Evolutionary conservation across 2,329 filamentous ascomycete species (phyloP).

Genomic region (Pyricularia sp.): DNA sequence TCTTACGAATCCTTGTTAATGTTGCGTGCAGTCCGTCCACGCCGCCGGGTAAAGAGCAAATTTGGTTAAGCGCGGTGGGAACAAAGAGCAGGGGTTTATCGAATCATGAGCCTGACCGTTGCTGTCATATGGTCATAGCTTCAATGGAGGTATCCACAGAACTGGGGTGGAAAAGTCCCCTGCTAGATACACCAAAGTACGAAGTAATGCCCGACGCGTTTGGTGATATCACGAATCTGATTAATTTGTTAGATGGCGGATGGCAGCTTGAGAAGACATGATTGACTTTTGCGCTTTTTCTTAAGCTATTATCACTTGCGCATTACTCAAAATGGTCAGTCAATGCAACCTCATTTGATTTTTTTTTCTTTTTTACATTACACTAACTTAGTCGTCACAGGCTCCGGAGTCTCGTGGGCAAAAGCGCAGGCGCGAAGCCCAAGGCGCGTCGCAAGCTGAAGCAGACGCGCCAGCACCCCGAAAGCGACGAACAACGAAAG

Average conservation of each 20-base stretch:
- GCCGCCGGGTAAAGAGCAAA: constrained; percentile 1
- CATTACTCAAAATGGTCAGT: not conserved
- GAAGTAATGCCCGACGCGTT: not conserved
- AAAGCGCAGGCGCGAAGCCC: constrained; percentile 24
- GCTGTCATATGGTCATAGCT: not conserved
- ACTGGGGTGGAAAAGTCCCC: not conserved
- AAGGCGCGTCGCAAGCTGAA: constrained; percentile 13
- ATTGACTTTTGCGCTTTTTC: not conserved
- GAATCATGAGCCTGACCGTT: not conserved
- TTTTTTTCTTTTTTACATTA: not conserved
- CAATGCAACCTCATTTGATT: not conserved
- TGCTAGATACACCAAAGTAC: not conserved
- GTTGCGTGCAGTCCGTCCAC: not conserved
- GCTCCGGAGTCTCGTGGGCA: constrained; percentile 16
- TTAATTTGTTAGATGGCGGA: not conserved
- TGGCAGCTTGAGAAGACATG: not conserved
- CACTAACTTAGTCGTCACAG: constrained; percentile 8
- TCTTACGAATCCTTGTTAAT: not conserved
- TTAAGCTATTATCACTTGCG: not conserved
- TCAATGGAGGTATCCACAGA: not conserved
- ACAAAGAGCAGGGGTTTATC: not conserved
- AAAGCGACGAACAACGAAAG: constrained; percentile 7
- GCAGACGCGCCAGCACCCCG: constrained; percentile 14
- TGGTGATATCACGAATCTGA: not conserved
- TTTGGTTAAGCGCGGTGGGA: not conserved